Base-by-base conservation (phyloP, 345 rosid genomes). In the Populus pruinosa region DNA sequence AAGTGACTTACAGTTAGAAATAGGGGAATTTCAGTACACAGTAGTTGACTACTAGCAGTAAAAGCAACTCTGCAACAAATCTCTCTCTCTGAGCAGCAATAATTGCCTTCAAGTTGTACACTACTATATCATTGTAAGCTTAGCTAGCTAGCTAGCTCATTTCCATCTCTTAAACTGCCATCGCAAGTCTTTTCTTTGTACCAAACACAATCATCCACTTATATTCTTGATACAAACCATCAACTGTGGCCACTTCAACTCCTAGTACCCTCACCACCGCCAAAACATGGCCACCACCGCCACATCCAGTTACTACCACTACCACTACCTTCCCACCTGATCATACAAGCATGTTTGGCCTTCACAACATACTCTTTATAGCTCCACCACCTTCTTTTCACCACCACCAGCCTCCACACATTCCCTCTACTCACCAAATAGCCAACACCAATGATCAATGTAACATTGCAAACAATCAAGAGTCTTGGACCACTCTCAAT, bases 301-400 rank as follows among this genome's bases (percentile, higher is more conserved):
- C 36, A 25, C 81, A 47, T 31, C 71, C 63, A 5, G 75, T 25
- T 27, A 33, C 65, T 1, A 27, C 43, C 55, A 73, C 74, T 56
- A n/a, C 49, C 73, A 33, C 68, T 72, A 69, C 55, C 77, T 72
- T 83, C 77, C 80, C 82, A 44, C 38, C 63, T 75, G 79, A 82
- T 67, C 85, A 74, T 70, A 44, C 78, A 71, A 84, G 71, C 91
- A 91, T 91, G 94, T 56, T 93, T 47, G 89, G 90, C 62, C 91
- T 91, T 65, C 91, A 85, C 73, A 92, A 91, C 86, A 86, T 87
- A 76, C 66, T 91, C 82, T 78, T 91, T 79, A 67, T 90, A 17
- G 79, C 91, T 72, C 90, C 89, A 20, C 86, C 86, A 6, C 73
- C 86, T 6, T 69, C 89, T 17, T 70, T 71, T 44, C 69, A 72